A percentile compares a stretch with the other conserved stretches of the same genome.
Conservation (phyloP, 1,139 yeast species). For the Kodamaea fungicola region DNA sequence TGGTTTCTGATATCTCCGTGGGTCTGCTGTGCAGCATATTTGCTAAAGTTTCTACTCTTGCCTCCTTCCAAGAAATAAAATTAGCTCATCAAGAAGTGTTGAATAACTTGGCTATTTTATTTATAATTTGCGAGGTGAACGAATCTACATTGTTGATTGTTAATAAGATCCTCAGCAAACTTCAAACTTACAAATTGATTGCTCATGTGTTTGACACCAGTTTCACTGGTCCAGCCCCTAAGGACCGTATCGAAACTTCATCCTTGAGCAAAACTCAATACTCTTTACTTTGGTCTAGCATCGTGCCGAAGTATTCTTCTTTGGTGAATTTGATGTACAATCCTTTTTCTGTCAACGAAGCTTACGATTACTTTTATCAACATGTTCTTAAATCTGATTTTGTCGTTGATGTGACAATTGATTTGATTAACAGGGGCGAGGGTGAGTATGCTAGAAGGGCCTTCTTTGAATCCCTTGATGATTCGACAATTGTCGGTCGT, state of each 20-base stretch:
- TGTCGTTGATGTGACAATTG: slow-evolving; percentile 29
- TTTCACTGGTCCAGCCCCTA: slow-evolving; percentile 11
- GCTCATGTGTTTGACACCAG: slow-evolving; percentile 28
- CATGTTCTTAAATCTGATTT: slow-evolving; percentile 17
- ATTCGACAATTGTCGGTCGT: slow-evolving; percentile 17
- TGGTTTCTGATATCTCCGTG: slow-evolving; percentile 4
- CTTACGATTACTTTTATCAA: slow-evolving; percentile 25
- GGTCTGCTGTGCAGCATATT: slow-evolving; percentile 8
- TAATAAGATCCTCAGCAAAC: slow-evolving; percentile 23
- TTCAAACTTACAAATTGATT: slow-evolving; percentile 22
- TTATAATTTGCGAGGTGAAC: slow-evolving; percentile 34
- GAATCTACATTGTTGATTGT: slow-evolving; percentile 24
- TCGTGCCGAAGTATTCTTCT: slow-evolving; percentile 18
- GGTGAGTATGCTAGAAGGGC: slow-evolving; percentile 15
- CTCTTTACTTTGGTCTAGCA: slow-evolving; percentile 28
- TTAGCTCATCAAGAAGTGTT: slow-evolving; percentile 24
- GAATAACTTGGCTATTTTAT: slow-evolving; percentile 26
- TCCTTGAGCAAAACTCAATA: slow-evolving; percentile 16
- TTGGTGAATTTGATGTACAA: slow-evolving; percentile 20
- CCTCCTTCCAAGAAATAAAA: slow-evolving; percentile 26
- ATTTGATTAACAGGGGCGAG: slow-evolving; percentile 29
- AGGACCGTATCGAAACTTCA: slow-evolving; percentile 9
- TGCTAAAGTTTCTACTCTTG: slow-evolving; percentile 21
- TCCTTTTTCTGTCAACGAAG: slow-evolving; percentile 19
- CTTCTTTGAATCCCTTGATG: slow-evolving; percentile 21